Conservation (phyloP, 2,329 filamentous ascomycete species). For the Taxawa tesnikishii region DNA sequence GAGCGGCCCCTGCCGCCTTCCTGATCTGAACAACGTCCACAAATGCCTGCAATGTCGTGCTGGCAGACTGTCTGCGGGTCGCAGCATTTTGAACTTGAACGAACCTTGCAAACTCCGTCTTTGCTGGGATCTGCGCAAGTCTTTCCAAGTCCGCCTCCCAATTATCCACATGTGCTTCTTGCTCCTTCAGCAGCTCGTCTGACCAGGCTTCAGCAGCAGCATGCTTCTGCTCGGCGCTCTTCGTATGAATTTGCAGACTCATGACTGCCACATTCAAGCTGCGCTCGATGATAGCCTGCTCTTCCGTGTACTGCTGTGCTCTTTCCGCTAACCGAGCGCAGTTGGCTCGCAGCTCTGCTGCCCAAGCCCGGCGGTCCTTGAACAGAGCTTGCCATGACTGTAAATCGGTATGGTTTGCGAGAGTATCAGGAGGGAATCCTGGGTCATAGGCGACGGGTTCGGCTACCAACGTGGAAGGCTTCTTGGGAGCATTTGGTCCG, state of each 20-base stretch:
- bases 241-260: conserved; percentile 68
- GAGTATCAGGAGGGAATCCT: conserved; percentile 59
- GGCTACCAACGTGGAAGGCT: conserved; percentile 29
- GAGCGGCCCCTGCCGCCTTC: conserved; percentile 57
- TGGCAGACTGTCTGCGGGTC: conserved; percentile 25
- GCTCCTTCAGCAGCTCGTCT: conserved; percentile 53
- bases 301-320: conserved; percentile 53
- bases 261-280: conserved; percentile 75
- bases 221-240: conserved; percentile 59
- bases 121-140: conserved; percentile 52
- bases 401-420: conserved; percentile 67
- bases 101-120: conserved; percentile 48
- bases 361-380: conserved; percentile 70
- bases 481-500: conserved; percentile 27
- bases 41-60: conserved; percentile 58
- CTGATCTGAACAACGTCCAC: conserved; percentile 62
- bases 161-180: conserved; percentile 47
- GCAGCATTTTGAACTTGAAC: conserved; percentile 11
- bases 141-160: conserved; percentile 60
- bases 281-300: conserved; percentile 65
- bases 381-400: conserved; percentile 84
- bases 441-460: conserved; percentile 51
- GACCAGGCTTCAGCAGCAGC: conserved; percentile 60
- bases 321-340: conserved; percentile 53
- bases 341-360: conserved; percentile 54